A percentile compares a stretch with the other conserved stretches of the same genome.
These are phyloP conservation scores for Vaccinium corymbosum DNA, from an alignment of 148 eudicot genomes.

Conservation along the genomic window DNA sequence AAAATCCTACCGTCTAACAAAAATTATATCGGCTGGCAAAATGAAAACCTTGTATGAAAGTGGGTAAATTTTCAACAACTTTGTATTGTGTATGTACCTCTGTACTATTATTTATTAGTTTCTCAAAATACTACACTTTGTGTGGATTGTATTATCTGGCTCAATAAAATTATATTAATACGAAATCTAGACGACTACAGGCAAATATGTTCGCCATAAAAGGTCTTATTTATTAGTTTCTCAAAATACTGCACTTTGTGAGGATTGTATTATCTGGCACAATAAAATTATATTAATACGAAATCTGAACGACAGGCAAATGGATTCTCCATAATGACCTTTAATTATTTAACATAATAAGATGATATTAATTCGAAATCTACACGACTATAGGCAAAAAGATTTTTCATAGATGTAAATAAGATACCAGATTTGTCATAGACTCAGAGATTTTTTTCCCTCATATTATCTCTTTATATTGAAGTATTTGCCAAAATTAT, in stretches of 20 bases:
- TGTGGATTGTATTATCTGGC: neutral
- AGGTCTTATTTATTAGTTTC: neutral
- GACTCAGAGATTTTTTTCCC: neutral
- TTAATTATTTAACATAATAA: neutral
- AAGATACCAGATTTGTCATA: neutral
- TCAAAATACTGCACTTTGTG: neutral
- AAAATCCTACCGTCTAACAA: no score
- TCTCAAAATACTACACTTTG: neutral
- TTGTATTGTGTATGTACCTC: neutral
- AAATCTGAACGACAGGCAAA: neutral
- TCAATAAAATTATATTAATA: neutral
- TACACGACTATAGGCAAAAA: neutral
- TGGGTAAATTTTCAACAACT: neutral
- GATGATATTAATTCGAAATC: neutral
- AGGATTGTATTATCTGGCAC: neutral
- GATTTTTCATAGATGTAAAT: neutral
- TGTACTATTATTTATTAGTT: neutral
- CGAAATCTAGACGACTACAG: neutral
- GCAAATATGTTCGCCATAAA: neutral
- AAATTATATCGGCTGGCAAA: no score
- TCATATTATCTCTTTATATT: neutral
- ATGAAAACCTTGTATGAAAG: neutral
- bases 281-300: neutral
- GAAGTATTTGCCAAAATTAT: neutral
- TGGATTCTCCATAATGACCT: neutral